A percentile compares a stretch with the other conserved stretches of the same genome.
phyloP scores from a whole-genome alignment of 805 yeast genomes.

The Candida montana region DNA sequence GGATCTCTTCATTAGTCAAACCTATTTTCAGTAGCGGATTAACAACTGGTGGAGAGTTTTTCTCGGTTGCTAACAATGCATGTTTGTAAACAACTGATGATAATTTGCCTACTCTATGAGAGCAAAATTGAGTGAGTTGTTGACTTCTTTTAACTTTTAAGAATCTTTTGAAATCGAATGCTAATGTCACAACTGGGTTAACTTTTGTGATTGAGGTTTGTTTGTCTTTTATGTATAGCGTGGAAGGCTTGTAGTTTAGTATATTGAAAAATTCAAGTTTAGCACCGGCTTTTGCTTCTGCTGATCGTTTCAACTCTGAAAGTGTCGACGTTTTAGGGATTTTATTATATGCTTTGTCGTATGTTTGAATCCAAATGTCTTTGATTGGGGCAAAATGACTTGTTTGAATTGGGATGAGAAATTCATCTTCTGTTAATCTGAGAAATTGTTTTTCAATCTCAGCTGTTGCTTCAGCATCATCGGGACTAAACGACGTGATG shows the following conservation, averaged over 20 bases:
- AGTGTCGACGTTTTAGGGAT: slow-evolving; percentile 34
- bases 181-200: slow-evolving; percentile 44
- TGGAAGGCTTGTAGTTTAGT: slow-evolving; percentile 28
- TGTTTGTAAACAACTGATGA: slow-evolving; percentile 59
- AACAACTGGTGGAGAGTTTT: slow-evolving; percentile 37
- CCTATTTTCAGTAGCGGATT: slow-evolving; percentile 44
- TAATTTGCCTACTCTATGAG: slow-evolving; percentile 63
- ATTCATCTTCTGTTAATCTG: slow-evolving; percentile 42
- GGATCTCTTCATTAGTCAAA: slow-evolving; percentile 41
- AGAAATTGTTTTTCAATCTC: slow-evolving; percentile 35
- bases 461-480: slow-evolving; percentile 24
- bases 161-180: slow-evolving; percentile 61
- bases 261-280: slow-evolving; percentile 33
- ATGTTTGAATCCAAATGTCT: slow-evolving; percentile 37
- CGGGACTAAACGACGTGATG: slow-evolving; percentile 24
- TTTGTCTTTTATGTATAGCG: slow-evolving; percentile 28
- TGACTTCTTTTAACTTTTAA: slow-evolving; percentile 59
- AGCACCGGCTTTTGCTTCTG: slow-evolving; percentile 54
- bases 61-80: slow-evolving; percentile 56
- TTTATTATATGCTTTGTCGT: slow-evolving; percentile 33
- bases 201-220: slow-evolving; percentile 37
- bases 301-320: slow-evolving; percentile 51
- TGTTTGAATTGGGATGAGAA: slow-evolving; percentile 43
- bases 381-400: slow-evolving; percentile 31
- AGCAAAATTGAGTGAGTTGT: slow-evolving; percentile 58